These are phyloP conservation scores for Zoysia pacifica DNA, from an alignment of 176 grass and related monocot genomes.

Conservation along the genomic window DNA sequence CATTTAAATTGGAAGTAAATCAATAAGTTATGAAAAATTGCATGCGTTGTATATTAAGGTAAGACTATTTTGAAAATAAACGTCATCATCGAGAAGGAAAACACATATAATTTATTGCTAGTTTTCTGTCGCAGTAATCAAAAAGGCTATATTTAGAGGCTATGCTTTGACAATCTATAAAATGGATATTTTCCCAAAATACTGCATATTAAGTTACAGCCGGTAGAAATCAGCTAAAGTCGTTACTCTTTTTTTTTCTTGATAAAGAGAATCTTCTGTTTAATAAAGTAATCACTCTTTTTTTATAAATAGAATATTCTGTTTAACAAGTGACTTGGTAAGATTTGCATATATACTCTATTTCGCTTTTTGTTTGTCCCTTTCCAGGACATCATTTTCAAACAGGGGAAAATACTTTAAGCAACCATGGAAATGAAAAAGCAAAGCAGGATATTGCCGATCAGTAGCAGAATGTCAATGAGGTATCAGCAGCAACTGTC, in stretches of 20 bases:
- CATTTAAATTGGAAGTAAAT: no score
- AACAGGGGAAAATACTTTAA: background rate
- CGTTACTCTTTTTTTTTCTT: background rate
- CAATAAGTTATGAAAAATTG: no score
- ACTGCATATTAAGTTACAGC: background rate
- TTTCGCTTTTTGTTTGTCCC: constrained; percentile 25
- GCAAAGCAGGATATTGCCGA: background rate
- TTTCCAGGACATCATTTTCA: constrained; percentile 27
- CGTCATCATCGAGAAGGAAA: no score
- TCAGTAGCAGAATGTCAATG: constrained; percentile 28
- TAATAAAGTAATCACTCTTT: background rate
- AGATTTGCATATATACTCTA: constrained; percentile 44
- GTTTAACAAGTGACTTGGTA: constrained; percentile 1
- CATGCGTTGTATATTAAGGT: no score
- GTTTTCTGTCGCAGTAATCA: background rate
- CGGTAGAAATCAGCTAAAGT: background rate
- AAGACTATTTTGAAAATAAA: no score
- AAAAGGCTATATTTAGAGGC: background rate
- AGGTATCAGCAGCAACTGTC: constrained; percentile 8
- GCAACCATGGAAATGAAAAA: background rate
- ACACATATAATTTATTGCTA: no score
- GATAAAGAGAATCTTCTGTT: constrained; percentile 12
- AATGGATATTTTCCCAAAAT: background rate
- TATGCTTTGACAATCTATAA: background rate
- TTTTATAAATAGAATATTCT: constrained; percentile 1